Evolutionary conservation across 148 eudicot genomes (phyloP).

Genomic region (Nyssa sinensis): DNA sequence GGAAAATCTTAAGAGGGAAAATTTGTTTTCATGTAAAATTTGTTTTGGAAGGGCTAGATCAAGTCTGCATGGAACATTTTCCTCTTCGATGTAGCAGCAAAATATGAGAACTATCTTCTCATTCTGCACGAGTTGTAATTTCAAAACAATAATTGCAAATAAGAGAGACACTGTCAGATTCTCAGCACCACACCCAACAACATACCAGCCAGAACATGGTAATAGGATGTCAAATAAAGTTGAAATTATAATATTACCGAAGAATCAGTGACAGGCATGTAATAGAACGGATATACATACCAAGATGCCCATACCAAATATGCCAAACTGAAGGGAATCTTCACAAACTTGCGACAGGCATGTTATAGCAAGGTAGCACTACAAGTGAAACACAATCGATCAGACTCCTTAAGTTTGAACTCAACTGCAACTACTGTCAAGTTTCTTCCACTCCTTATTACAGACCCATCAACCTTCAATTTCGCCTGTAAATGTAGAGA

Average conservation of each 20-base stretch:
- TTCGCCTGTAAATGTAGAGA: constrained; percentile 37
- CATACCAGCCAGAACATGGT: neutral
- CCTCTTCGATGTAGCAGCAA: neutral
- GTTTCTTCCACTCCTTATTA: constrained; percentile 72
- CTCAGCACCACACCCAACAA: neutral
- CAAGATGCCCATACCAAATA: neutral
- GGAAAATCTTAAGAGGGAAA: too few species aligned
- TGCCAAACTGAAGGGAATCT: neutral
- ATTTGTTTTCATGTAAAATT: too few species aligned
- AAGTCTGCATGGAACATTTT: too few species aligned
- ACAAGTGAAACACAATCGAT: constrained; percentile 44
- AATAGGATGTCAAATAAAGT: neutral
- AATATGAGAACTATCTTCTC: neutral
- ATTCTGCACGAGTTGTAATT: neutral
- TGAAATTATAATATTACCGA: neutral
- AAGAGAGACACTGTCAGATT: neutral
- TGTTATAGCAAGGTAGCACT: constrained; percentile 61
- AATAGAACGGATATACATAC: neutral
- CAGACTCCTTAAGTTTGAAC: constrained; percentile 44
- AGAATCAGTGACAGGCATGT: neutral
- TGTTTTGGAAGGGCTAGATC: too few species aligned
- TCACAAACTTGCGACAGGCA: constrained; percentile 46
- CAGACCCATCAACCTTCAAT: constrained; percentile 54
- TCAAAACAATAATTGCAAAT: neutral
- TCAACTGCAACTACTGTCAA: constrained; percentile 54